phyloP scores from a whole-genome alignment of 176 grass and related monocot genomes.

The Carex kokanica region DNA sequence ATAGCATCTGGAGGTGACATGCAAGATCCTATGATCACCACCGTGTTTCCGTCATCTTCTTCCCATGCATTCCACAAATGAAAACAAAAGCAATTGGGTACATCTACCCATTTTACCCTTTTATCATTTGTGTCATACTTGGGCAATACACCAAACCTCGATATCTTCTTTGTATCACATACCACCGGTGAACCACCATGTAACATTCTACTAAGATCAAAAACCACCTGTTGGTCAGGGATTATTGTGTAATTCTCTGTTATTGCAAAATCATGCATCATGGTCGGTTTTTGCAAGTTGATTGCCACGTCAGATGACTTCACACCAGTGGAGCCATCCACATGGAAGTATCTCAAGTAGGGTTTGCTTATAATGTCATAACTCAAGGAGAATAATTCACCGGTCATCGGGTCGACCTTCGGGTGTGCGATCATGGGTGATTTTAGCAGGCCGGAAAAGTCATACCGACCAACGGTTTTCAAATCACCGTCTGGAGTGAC shows the following conservation, averaged over 20 bases:
- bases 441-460: constrained; percentile 55
- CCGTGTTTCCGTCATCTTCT: constrained; percentile 42
- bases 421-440: constrained; percentile 88
- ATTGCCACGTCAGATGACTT: constrained; percentile 74
- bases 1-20: constrained; percentile 88
- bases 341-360: constrained; percentile 69
- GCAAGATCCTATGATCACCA: constrained; percentile 78
- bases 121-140: constrained; percentile 51
- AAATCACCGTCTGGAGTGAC: constrained; percentile 50
- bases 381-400: constrained; percentile 82
- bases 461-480: constrained; percentile 46
- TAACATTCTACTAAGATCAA: constrained; percentile 80
- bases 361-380: constrained; percentile 74
- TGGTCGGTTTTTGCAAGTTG: constrained; percentile 67
- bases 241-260: constrained; percentile 75
- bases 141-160: constrained; percentile 73
- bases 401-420: constrained; percentile 51
- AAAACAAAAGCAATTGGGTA: constrained; percentile 97
- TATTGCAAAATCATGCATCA: constrained; percentile 99
- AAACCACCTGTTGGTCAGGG: constrained; percentile 88
- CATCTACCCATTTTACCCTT: constrained; percentile 80
- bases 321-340: constrained; percentile 36
- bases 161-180: constrained; percentile 57
- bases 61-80: constrained; percentile 99
- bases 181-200: constrained; percentile 74